Evolutionary conservation across 2,329 filamentous ascomycete genomes (phyloP), one percentile per base, ranked within the genome.

Genomic region (Pezizomycotina sp.): DNA sequence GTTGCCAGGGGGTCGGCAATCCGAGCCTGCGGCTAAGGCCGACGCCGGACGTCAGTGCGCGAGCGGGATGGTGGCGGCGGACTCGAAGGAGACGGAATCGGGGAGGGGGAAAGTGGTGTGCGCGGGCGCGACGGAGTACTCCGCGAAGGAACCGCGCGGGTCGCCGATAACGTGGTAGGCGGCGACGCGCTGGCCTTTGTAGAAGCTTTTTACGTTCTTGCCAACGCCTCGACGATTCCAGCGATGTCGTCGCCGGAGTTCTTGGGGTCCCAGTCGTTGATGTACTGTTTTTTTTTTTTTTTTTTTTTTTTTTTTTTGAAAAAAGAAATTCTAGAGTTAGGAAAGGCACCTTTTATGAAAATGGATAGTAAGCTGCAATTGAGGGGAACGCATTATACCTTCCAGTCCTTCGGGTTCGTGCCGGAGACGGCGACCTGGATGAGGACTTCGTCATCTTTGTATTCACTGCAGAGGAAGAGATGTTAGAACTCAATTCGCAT

Each of bases 231-330:
- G 6, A 74, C 61, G 18, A 64, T 57, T 27, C 65, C 65, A 2
- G 66, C 65, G 26, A 70, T 65, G 50, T 71, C 67, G 37, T 70
- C 66, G 34, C 67, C 66, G 12, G 56, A 50, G 54, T 70, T 69
- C 23, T 30, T 29, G 5, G 45, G 38, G 30, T 52, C 45, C 5
- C 50, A 45, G 4, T 16, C 19, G 21, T 23, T 13, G 3, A 25
- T 34, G 29, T 27, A 24, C 14, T 38, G 15, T 30, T 31, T 9
- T 23, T 23, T 16, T 29, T 25, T 24, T 13, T 2, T 7, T 12
- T 13, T 18, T 5, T 1, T 10, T 18, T 20, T 12, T 19, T 32
- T 15, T 19, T 25, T 24, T 22, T 7, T 4, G 10, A 7, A 23
- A 12, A 8, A 22, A 8, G 27, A 6, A 22, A 16, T 27, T 14